Conservation (phyloP, 2,329 filamentous ascomycete genomes). For the Shiraia bambusicola region DNA sequence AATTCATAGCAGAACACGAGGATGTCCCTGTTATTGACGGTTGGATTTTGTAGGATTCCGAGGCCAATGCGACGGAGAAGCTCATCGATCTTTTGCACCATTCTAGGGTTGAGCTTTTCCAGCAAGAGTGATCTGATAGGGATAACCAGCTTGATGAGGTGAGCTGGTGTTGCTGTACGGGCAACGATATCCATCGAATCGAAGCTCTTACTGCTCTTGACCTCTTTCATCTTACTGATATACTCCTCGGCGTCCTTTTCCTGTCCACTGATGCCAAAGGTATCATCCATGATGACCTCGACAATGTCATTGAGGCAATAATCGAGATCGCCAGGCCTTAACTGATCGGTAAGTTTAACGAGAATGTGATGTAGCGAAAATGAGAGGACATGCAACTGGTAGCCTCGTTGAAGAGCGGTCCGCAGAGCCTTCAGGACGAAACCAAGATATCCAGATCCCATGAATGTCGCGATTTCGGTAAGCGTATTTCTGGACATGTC, state of each 20-base stretch:
- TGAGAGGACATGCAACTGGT: conserved; percentile 91
- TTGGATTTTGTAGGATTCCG: conserved; percentile 79
- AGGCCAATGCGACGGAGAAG: conserved; percentile 79
- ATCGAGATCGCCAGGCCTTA: conserved; percentile 80
- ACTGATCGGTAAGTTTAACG: conserved; percentile 70
- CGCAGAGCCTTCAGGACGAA: conserved; percentile 93
- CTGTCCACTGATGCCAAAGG: conserved; percentile 87
- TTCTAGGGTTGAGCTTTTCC: conserved; percentile 80
- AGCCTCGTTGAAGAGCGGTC: conserved; percentile 78
- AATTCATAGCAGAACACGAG: conserved; percentile 95
- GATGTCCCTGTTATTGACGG: conserved; percentile 75
- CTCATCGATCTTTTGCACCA: conserved; percentile 88
- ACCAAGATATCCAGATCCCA: conserved; percentile 80
- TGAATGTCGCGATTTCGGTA: conserved; percentile 75
- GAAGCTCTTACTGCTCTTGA: conserved; percentile 97
- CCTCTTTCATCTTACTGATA: conserved; percentile 91
- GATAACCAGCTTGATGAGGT: conserved; percentile 72
- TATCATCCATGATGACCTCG: conserved; percentile 91
- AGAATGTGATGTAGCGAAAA: conserved; percentile 93
- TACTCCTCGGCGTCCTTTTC: conserved; percentile 98
- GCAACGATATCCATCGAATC: conserved; percentile 95
- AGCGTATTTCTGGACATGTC: conserved; percentile 90
- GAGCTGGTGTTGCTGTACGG: conserved; percentile 73
- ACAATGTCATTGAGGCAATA: conserved; percentile 81
- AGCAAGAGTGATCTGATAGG: conserved; percentile 77